Conservation (phyloP, 805 yeast species). For the Teunomyces gatunensis region DNA sequence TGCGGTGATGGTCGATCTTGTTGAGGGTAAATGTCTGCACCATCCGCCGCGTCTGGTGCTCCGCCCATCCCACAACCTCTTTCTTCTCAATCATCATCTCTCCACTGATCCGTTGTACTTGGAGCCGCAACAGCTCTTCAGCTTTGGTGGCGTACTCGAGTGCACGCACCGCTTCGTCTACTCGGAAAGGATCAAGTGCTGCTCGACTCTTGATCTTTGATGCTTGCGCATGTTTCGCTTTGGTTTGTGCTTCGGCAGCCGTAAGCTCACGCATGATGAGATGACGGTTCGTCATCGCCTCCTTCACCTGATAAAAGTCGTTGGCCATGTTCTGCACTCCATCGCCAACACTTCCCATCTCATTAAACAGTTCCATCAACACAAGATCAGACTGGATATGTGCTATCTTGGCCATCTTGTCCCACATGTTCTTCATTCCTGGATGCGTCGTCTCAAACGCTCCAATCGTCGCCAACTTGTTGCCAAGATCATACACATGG, state of each 20-base stretch:
- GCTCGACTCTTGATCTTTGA: slow-evolving; percentile 67
- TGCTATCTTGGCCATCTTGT: slow-evolving; percentile 66
- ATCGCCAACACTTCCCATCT: slow-evolving; percentile 75
- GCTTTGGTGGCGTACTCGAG: slow-evolving; percentile 73
- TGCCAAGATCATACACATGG: slow-evolving; percentile 47
- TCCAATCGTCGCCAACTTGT: slow-evolving; percentile 39
- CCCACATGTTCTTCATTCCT: slow-evolving; percentile 79
- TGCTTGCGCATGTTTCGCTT: slow-evolving; percentile 67
- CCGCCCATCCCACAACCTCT: slow-evolving; percentile 59
- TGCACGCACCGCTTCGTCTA: slow-evolving; percentile 82
- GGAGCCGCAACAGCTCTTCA: slow-evolving; percentile 74
- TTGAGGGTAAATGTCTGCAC: slow-evolving; percentile 62
- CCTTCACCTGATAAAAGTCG: slow-evolving; percentile 87
- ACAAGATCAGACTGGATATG: slow-evolving; percentile 74
- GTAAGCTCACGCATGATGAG: slow-evolving; percentile 84
- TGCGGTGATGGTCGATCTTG: slow-evolving; percentile 83
- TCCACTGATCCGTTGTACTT: slow-evolving; percentile 76
- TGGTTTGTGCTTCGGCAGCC: slow-evolving; percentile 74
- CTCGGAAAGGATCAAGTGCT: slow-evolving; percentile 79
- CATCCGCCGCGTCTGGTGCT: slow-evolving; percentile 48
- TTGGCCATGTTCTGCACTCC: slow-evolving; percentile 59
- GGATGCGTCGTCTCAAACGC: slow-evolving; percentile 49
- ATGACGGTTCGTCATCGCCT: slow-evolving; percentile 89
- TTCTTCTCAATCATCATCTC: slow-evolving; percentile 77
- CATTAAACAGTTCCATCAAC: slow-evolving; percentile 66